Conservation (phyloP, 768 basidiomycete genomes). For the Porpolomopsis calyptriformis region DNA sequence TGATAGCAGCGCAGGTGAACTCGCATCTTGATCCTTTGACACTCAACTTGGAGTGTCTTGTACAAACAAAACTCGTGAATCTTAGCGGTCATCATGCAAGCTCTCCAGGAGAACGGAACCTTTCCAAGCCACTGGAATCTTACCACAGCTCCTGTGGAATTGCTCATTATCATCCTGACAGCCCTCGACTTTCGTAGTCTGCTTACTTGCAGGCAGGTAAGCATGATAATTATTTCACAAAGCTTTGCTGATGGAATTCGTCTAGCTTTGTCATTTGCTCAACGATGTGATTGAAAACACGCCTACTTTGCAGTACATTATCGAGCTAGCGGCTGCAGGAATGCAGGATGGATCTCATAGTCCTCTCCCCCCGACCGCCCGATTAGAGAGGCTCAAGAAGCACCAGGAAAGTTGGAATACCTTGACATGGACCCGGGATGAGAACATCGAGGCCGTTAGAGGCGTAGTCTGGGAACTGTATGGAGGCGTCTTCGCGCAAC, state of each 20-base stretch:
- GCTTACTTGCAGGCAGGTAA: constrained; percentile 3
- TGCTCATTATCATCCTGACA: neutral
- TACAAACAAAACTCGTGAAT: too few relatives aligned
- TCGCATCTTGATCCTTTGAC: too few relatives aligned
- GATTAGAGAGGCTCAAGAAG: constrained; percentile 1
- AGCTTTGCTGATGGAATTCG: neutral
- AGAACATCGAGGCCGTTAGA: neutral
- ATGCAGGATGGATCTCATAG: constrained; percentile 3
- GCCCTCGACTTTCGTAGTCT: constrained; percentile 1
- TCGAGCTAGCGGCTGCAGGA: constrained; percentile 4
- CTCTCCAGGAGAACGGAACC: too few relatives aligned
- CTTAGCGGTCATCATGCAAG: too few relatives aligned
- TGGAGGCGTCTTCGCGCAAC: constrained; percentile 6
- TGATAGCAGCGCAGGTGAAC: too few relatives aligned
- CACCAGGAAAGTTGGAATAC: constrained; percentile 3
- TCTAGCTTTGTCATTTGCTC: neutral
- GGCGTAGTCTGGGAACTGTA: constrained; percentile 6
- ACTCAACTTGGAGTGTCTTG: too few relatives aligned
- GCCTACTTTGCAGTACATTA: neutral
- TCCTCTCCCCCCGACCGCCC: neutral
- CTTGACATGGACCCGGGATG: neutral
- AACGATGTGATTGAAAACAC: neutral
- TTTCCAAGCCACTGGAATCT: too few relatives aligned
- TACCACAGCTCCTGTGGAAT: constrained; percentile 1
- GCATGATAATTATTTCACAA: neutral